Base-by-base conservation (phyloP, 2,329 filamentous ascomycete species). In the Cladophialophora chaetospira region DNA sequence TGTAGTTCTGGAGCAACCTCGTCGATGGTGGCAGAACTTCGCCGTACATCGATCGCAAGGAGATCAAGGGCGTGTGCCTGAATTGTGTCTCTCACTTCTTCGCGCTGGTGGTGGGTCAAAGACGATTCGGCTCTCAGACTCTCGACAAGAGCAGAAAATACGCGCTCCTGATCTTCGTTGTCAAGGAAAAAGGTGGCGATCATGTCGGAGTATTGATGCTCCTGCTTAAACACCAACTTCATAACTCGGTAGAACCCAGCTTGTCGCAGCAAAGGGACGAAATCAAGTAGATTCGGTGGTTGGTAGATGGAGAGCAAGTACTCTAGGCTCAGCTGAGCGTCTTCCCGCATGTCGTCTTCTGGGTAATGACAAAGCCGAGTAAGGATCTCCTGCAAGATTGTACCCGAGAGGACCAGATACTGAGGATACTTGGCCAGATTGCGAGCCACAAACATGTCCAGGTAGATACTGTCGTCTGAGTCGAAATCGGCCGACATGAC, bases 381-480 rank as follows among this genome's bases (percentile, higher is more conserved):
- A 23, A 99, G 79, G 8, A 97, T 87, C 57, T 86, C 86, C 57
- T 91, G 89, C 0, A 99, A 79, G 1, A 89, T 88, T 2, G 89
- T 91, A 15, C 92, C 94, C 0, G 93, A 89, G 44, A 99, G 84
- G 9, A 97, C 82, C 48, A 99, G 86, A 68, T 97, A 97, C 70
- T 97, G 93, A 1, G 92, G 91, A 68, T 96, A 99, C 71, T 99
- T 99, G 3, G 95, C 90, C 47, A 99, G 76, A 69, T 96, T 99
- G 54, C 94, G 86, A 15, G 94, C 93, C 69, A 99, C 88, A 69
- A 99, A 99, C 91, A 99, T 99, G 73, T 99, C 91, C 42, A 99
- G 82, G 72, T 96, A 99, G 54, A 99, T 89, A 10, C 89, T 92
- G 68, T 97, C 91, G 59, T 88, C 84, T 0, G 86, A 74, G 0